Evolutionary conservation across 345 rosid species (phyloP), one percentile per base, ranked within the genome.

Genomic region (Eutrema japonicum): DNA sequence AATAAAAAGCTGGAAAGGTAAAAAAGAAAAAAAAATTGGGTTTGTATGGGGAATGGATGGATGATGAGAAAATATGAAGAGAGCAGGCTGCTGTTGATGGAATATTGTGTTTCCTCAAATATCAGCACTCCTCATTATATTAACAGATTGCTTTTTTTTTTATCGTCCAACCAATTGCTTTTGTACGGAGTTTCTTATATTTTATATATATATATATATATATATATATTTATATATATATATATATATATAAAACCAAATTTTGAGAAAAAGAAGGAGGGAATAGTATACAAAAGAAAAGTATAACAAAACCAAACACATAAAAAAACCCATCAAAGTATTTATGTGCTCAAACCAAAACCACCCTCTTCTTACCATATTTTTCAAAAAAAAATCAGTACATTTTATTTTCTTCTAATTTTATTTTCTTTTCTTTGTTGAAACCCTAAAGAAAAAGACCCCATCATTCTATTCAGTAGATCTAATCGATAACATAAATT

Each of bases 21-120:
- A 51, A 71, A 57, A 43, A 61, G 10, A 35, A 50, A 16, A 57
- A 59, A 53, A 47, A 36, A 57, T 8, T 46, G 49, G 30, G 41
- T 55, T 46, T 65, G 66, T 56, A 46, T 65, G 66, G 41, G 59
- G 66, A n/a, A n/a, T n/a, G n/a, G n/a, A 55, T 66, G 41, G 51
- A 74, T 73, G 18, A 55, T 73, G 73, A 68, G 60, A 67, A 57
- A 67, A 75, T 38, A 40, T 10, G 68, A 75, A 70, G 60, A 70
- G 60, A 76, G 66, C 74, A 76, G 64, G 40, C 79, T 64, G 40
- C 79, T 22, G 75, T 18, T 30, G 75, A 70, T 69, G 71, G 79
- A 76, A 76, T 76, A 70, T 76, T 47, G 53, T 70, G 79, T 76
- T 76, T 70, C 75, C 79, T 70, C 79, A 70, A 70, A 55, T 70